Conservation (phyloP, 306 rosid genomes). For the Purshia tridentata region DNA sequence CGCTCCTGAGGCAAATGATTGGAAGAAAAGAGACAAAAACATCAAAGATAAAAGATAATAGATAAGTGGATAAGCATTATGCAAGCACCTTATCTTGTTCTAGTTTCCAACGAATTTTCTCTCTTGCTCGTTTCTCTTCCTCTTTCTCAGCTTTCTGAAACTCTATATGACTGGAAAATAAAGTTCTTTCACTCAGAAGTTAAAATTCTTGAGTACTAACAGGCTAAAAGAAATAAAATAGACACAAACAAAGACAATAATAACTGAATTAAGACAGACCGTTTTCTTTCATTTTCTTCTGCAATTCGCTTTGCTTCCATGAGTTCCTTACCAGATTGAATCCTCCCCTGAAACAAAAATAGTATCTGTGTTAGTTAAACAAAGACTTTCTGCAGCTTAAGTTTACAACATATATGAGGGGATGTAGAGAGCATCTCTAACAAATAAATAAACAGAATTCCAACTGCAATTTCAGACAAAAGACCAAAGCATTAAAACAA, state of each 20-base stretch:
- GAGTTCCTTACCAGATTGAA: slow-evolving; percentile 58
- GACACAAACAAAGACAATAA: slow-evolving; percentile 1
- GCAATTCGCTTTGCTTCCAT: slow-evolving; percentile 50
- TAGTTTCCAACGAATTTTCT: slow-evolving; percentile 50
- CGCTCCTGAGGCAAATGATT: not conserved
- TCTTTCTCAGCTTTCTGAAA: slow-evolving; percentile 59
- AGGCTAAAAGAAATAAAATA: not conserved
- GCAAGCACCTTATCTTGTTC: slow-evolving; percentile 78
- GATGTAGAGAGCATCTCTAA: not conserved
- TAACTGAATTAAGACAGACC: slow-evolving; percentile 36
- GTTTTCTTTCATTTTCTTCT: slow-evolving; percentile 68
- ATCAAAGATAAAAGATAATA: not conserved
- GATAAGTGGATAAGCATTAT: slow-evolving; percentile 8
- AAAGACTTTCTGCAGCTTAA: not conserved
- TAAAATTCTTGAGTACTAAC: not conserved
- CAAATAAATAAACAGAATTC: not conserved
- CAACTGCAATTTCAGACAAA: not conserved
- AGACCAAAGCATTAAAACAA: not conserved
- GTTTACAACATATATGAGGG: not conserved
- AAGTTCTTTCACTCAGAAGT: slow-evolving; percentile 16
- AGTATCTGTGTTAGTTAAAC: not conserved
- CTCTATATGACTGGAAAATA: slow-evolving; percentile 41
- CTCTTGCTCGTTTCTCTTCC: slow-evolving; percentile 76
- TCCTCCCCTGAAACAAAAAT: slow-evolving; percentile 58
- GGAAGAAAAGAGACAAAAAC: too few species aligned